phyloP scores from a whole-genome alignment of 495 filamentous ascomycete genomes.

The Diplogelasinospora grovesii region DNA sequence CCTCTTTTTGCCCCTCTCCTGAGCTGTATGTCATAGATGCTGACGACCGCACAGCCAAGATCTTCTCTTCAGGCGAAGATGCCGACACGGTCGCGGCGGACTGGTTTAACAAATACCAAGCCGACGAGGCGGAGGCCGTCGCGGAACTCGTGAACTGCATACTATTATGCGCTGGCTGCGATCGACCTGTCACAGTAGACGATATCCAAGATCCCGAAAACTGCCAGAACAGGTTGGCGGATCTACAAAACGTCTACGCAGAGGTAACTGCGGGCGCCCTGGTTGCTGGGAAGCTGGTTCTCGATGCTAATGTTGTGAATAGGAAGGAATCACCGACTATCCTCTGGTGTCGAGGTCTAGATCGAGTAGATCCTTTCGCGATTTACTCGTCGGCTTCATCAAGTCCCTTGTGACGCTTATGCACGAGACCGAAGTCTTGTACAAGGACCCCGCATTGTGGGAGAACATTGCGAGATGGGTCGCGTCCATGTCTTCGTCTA shows the following conservation, averaged over 20 bases:
- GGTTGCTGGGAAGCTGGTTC: conserved; percentile 13
- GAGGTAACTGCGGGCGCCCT: conserved; percentile 37
- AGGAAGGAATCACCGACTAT: conserved; percentile 78
- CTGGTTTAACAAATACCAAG: conserved; percentile 71
- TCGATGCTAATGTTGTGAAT: conserved; percentile 22
- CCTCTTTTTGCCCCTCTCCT: not conserved
- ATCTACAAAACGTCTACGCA: conserved; percentile 77
- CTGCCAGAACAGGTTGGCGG: conserved; percentile 55
- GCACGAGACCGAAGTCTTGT: conserved; percentile 67
- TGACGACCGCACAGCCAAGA: conserved; percentile 52
- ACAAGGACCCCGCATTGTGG: conserved; percentile 64
- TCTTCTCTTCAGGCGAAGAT: conserved; percentile 66
- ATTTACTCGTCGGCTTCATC: conserved; percentile 72
- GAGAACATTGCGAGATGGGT: conserved; percentile 86
- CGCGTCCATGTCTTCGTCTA: conserved; percentile 73
- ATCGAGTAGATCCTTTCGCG: conserved; percentile 63
- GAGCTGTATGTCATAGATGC: conserved; percentile 4
- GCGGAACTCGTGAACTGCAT: conserved; percentile 86
- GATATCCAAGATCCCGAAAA: conserved; percentile 86
- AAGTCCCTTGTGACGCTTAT: conserved; percentile 63
- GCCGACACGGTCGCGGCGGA: conserved; percentile 70
- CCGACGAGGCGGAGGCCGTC: conserved; percentile 60
- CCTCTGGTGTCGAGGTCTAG: conserved; percentile 81
- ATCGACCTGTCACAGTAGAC: conserved; percentile 61
- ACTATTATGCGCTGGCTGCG: conserved; percentile 73